Percentiles rank a stretch among this genome's conserved stretches.
These are phyloP conservation scores for Cyberlindnera lachancei DNA, from an alignment of 805 yeast genomes.

Conservation along the genomic window DNA sequence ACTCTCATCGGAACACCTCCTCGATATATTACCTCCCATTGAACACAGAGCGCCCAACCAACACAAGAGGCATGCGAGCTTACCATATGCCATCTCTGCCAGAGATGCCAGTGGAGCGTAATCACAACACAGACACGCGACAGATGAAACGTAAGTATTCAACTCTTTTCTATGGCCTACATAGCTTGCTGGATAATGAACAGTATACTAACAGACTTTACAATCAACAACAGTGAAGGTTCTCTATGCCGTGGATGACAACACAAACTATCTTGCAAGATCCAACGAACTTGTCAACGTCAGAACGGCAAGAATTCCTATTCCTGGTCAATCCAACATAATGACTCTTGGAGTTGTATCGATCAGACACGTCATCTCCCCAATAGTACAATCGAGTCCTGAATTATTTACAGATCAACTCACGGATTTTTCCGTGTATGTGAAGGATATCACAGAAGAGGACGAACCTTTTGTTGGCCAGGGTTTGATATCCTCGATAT, in stretches of 20 bases:
- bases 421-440: conserved; percentile 37
- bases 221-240: conserved; percentile 23
- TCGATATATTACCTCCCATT: no score
- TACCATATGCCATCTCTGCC: conserved; percentile 26
- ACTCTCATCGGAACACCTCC: no score
- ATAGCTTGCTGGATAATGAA: neutral
- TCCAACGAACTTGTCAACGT: conserved; percentile 29
- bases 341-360: conserved; percentile 35
- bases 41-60: no score
- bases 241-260: conserved; percentile 35
- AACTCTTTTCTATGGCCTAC: neutral
- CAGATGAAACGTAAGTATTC: conserved; percentile 19
- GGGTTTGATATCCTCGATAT: conserved; percentile 32
- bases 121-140: conserved; percentile 11
- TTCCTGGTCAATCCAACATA: conserved; percentile 36
- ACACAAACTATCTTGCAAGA: conserved; percentile 36
- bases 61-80: conserved; percentile 18
- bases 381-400: conserved; percentile 38
- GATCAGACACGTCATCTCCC: conserved; percentile 38
- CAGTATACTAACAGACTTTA: conserved; percentile 5
- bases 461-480: conserved; percentile 45
- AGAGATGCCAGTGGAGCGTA: conserved; percentile 20
- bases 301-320: conserved; percentile 35
- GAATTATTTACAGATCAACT: conserved; percentile 31
- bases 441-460: conserved; percentile 43